Base-by-base conservation (phyloP, 257 asterid genomes). In the Jaltomata sinuosa region DNA sequence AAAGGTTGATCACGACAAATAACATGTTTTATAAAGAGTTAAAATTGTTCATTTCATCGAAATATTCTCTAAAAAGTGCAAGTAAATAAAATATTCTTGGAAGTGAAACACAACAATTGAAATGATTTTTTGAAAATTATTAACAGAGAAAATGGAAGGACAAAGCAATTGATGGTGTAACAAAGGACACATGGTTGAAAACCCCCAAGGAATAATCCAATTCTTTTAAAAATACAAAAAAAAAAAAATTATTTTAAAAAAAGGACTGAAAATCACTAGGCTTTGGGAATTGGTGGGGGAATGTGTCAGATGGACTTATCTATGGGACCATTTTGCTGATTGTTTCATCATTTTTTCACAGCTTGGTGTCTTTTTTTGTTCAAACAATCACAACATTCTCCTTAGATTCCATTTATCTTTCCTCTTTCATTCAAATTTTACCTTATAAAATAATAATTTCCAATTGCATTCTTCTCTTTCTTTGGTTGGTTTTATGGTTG, bases 361-460 rank as follows among this genome's bases (percentile, higher is more conserved):
- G 42, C 14, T 76, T 76, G 42, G 5, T 47, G 81, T 25, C 57
- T 0, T 11, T 49, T 10, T 42, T 59, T 72, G 74, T 29, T 15
- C 83, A 40, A 80, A 86, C 86, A 29, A 55, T 84, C 81, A 83
- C 65, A 72, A 87, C 91, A 91, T 92, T 91, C 94, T 74, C 83
- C 83, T 85, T 57, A 65, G 61, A 81, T 84, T 88, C 88, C 83
- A 27, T 74, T 74, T 27, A 87, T 72, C 71, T 82, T 87, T 77
- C 71, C 86, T 45, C 74, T 86, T 84, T 87, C 83, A 76, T 21
- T 32, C 69, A 80, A 54, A 32, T 8, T 55, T 57, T 54, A 34
- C 36, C 3, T 80, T 31, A 18, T 15, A 18, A n/a, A 54, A 76
- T 45, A 7, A 47, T 32, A 3, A 21, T 54, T 80, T 21, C 3